Conservation (phyloP, 495 filamentous ascomycete genomes). For the Annulohypoxylon maeteangense region DNA sequence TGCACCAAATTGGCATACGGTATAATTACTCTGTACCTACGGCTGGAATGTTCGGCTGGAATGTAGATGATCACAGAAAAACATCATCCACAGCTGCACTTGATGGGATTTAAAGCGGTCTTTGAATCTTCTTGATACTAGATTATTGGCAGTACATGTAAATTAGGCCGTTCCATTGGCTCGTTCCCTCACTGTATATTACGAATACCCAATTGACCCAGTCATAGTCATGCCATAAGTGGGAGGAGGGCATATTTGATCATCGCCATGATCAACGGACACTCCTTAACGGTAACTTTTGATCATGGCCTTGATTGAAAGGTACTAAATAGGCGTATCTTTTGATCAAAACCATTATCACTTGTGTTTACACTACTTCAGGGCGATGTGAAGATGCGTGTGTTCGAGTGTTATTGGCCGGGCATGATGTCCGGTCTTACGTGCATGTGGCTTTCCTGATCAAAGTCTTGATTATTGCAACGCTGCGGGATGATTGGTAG, state of each 20-base stretch:
- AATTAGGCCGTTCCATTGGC: conserved; percentile 6
- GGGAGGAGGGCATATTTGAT: conserved; percentile 22
- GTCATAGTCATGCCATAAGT: background rate
- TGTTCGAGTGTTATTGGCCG: conserved; percentile 14
- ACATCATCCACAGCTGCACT: background rate
- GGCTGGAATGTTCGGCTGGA: too few relatives aligned
- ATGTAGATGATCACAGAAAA: background rate
- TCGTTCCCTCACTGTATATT: background rate
- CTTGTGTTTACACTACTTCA: conserved; percentile 1
- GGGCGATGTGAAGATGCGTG: background rate
- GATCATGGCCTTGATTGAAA: conserved; percentile 10
- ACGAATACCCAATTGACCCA: conserved; percentile 10
- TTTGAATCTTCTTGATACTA: background rate
- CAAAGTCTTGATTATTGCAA: conserved; percentile 16
- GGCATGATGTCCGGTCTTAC: background rate
- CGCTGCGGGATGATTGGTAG: background rate
- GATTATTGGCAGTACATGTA: background rate
- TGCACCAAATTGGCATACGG: background rate
- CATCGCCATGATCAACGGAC: conserved; percentile 15
- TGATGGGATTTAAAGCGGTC: conserved; percentile 2
- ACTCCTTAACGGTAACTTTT: background rate
- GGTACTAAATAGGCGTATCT: background rate
- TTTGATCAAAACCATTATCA: conserved; percentile 26
- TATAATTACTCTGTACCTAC: too few relatives aligned
- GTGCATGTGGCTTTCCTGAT: conserved; percentile 1